Conservation (phyloP, 805 yeast genomes). For the Saccharomyces eubayanus region DNA sequence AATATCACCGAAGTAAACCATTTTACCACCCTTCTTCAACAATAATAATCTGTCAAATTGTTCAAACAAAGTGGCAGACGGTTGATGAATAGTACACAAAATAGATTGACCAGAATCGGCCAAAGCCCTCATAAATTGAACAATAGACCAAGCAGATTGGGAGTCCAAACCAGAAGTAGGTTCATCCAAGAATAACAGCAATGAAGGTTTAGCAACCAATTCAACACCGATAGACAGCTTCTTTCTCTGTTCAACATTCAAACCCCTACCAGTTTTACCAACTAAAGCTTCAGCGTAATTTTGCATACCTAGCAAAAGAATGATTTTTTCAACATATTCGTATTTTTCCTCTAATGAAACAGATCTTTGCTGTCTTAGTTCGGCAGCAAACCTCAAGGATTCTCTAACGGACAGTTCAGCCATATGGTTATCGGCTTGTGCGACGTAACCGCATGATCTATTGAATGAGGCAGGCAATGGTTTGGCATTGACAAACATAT, state of each 20-base stretch:
- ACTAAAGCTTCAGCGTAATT: slow-evolving; percentile 70
- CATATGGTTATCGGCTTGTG: slow-evolving; percentile 73
- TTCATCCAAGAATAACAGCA: slow-evolving; percentile 58
- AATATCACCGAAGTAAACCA: slow-evolving; percentile 76
- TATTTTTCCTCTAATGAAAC: slow-evolving; percentile 51
- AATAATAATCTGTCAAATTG: slow-evolving; percentile 61
- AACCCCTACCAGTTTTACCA: slow-evolving; percentile 67
- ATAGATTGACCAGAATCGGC: slow-evolving; percentile 69
- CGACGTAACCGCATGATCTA: slow-evolving; percentile 72
- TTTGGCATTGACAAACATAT: slow-evolving; percentile 62
- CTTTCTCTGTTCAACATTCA: slow-evolving; percentile 62
- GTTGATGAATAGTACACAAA: slow-evolving; percentile 71
- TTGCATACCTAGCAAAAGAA: slow-evolving; percentile 59
- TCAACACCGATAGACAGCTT: slow-evolving; percentile 65
- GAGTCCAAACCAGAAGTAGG: slow-evolving; percentile 69
- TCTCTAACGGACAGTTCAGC: slow-evolving; percentile 65
- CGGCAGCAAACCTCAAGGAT: slow-evolving; percentile 62
- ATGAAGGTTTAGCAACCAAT: slow-evolving; percentile 58
- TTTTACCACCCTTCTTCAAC: slow-evolving; percentile 66
- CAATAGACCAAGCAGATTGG: slow-evolving; percentile 61
- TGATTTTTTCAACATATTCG: slow-evolving; percentile 61
- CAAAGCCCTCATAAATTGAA: slow-evolving; percentile 55
- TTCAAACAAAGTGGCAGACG: slow-evolving; percentile 60
- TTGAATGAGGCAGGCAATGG: slow-evolving; percentile 55
- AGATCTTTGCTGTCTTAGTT: slow-evolving; percentile 57